Evolutionary conservation across 2,329 filamentous ascomycete genomes (phyloP).

Genomic region (Bimuria novae-zelandiae): DNA sequence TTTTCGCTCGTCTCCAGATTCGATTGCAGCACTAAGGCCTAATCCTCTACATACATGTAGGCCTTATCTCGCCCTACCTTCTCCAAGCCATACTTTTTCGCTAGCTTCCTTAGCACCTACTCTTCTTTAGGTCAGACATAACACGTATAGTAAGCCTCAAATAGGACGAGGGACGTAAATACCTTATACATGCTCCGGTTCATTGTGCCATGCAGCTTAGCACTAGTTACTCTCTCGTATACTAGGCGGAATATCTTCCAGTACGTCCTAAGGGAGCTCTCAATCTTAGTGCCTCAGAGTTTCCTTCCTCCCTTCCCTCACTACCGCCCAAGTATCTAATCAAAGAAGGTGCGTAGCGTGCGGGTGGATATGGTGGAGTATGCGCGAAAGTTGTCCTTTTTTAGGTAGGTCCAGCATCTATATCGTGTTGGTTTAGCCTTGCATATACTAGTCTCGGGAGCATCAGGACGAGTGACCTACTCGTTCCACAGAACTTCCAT

Average conservation of each 20-base stretch:
- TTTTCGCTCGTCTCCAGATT: slow-evolving; percentile 16
- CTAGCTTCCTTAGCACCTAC: slow-evolving; percentile 19
- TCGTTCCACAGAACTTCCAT: slow-evolving; percentile 15
- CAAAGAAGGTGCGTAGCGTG: too few relatives aligned
- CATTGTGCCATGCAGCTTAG: background rate
- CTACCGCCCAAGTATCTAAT: too few relatives aligned
- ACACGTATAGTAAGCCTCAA: background rate
- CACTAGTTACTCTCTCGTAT: background rate
- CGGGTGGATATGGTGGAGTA: too few relatives aligned
- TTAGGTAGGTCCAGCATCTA: background rate
- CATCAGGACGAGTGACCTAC: slow-evolving; percentile 10
- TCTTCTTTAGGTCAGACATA: background rate
- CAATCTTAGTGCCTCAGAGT: background rate
- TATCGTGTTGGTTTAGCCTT: background rate
- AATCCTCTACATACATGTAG: slow-evolving; percentile 21
- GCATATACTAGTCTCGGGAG: background rate
- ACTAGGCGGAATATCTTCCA: background rate
- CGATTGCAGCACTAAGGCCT: slow-evolving; percentile 12
- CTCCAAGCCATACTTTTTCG: slow-evolving; percentile 21
- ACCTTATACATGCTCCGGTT: background rate
- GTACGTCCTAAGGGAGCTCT: background rate
- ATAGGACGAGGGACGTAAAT: background rate
- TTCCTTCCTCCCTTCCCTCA: too few relatives aligned
- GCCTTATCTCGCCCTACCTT: slow-evolving; percentile 17
- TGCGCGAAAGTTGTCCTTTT: background rate